These are phyloP conservation scores for Monosporascus ibericus DNA, from an alignment of 2,329 filamentous ascomycete genomes.

Conservation along the genomic window DNA sequence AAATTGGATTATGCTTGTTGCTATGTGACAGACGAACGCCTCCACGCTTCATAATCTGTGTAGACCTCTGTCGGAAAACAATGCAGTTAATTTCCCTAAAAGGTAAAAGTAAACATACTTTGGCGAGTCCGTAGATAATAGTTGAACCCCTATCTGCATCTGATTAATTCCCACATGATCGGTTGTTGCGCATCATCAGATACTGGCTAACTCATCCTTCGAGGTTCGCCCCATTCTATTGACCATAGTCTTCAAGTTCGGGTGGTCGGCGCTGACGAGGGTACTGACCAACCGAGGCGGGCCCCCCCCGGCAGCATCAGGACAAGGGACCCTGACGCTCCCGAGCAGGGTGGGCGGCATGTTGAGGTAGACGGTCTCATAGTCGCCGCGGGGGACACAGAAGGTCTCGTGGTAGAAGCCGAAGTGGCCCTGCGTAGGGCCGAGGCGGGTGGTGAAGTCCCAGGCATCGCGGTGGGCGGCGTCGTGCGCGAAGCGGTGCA, in stretches of 20 bases:
- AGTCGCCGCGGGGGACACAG: conserved; percentile 34
- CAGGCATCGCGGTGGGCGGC: conserved; percentile 40
- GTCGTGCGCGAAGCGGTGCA: conserved; percentile 47
- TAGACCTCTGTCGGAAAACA: too few species aligned
- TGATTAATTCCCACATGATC: too few species aligned
- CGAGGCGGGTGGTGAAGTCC: conserved; percentile 40
- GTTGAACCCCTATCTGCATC: too few species aligned
- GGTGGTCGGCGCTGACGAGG: background rate
- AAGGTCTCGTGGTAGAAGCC: conserved; percentile 52
- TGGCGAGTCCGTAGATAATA: too few species aligned
- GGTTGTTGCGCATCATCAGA: background rate
- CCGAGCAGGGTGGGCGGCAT: conserved; percentile 33
- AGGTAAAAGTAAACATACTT: too few species aligned
- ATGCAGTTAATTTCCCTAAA: too few species aligned
- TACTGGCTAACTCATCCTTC: background rate
- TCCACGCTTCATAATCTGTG: too few species aligned
- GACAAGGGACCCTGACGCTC: conserved; percentile 12
- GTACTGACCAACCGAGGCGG: background rate
- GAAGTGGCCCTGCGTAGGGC: conserved; percentile 31
- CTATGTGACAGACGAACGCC: too few species aligned
- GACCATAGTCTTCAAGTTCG: background rate
- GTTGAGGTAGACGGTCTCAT: conserved; percentile 47
- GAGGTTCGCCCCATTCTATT: background rate
- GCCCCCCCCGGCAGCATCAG: background rate
- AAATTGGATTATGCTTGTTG: too few species aligned